These are phyloP conservation scores for Liriodendron chinense DNA, from an alignment of 164 flowering plant species.

Conservation along the genomic window DNA sequence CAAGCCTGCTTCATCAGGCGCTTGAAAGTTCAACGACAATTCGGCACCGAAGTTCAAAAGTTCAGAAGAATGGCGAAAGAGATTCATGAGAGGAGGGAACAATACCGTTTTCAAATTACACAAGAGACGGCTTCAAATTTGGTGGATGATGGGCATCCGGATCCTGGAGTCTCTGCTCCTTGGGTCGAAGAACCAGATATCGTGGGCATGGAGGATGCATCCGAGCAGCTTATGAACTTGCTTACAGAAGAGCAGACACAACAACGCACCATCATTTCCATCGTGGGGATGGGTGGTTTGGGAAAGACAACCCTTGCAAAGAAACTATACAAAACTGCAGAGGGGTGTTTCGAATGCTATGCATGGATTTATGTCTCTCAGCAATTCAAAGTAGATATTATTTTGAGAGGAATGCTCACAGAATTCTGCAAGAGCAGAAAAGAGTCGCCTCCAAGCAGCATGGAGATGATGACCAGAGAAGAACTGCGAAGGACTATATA, in stretches of 20 bases:
- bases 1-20: not conserved
- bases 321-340: not conserved
- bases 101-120: not conserved
- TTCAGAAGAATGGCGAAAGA: not conserved
- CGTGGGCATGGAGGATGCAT: not conserved
- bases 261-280: not conserved
- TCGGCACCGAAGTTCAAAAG: not conserved
- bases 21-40: not conserved
- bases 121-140: too few relatives aligned
- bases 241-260: not conserved
- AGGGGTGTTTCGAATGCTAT: not conserved
- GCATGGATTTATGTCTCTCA: not conserved
- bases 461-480: not conserved
- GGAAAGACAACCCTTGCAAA: not conserved
- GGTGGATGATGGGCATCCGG: not conserved
- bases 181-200: conserved; percentile 2
- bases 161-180: not conserved
- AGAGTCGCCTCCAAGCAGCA: not conserved
- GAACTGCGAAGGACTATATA: conserved; percentile 37
- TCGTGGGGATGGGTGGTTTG: not conserved
- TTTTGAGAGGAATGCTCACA: not conserved
- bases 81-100: not conserved
- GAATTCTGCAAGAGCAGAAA: not conserved
- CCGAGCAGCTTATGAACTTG: not conserved
- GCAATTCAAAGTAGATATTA: not conserved